phyloP scores from a whole-genome alignment of 139 green algal genomes.

The Monoraphidium neglectum region DNA sequence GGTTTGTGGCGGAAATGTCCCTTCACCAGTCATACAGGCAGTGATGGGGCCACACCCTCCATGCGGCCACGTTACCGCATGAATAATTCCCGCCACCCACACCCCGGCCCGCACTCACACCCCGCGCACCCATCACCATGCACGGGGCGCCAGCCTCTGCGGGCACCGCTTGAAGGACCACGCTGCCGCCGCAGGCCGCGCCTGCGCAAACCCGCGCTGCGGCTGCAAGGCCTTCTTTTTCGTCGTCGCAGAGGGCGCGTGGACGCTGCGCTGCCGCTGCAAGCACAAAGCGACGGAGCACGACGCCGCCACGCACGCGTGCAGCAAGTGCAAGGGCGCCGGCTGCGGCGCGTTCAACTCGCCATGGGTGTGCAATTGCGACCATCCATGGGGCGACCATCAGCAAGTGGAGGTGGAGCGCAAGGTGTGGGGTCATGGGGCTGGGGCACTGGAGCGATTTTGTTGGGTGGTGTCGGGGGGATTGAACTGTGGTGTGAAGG shows the following conservation, averaged over 20 bases:
- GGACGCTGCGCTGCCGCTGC: constrained; percentile 59
- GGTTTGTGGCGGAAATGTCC: too few species aligned
- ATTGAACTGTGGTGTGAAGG: too few species aligned
- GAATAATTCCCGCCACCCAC: too few species aligned
- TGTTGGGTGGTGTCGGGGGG: too few species aligned
- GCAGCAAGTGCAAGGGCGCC: constrained; percentile 55
- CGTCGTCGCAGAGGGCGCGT: constrained; percentile 75
- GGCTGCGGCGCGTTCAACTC: constrained; percentile 56
- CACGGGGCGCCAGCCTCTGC: constrained; percentile 75
- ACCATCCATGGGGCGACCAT: constrained; percentile 70
- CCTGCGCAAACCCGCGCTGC: constrained; percentile 52
- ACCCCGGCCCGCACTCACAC: too few species aligned
- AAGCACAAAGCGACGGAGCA: constrained; percentile 86
- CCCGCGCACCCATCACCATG: too few species aligned
- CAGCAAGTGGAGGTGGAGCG: constrained; percentile 40
- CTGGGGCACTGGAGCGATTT: too few species aligned
- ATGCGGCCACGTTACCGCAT: too few species aligned
- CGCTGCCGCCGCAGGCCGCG: constrained; percentile 19
- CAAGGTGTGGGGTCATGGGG: constrained; percentile 6
- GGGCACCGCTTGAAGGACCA: constrained; percentile 68
- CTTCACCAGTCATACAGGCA: too few species aligned
- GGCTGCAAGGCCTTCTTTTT: constrained; percentile 68
- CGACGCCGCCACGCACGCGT: constrained; percentile 52
- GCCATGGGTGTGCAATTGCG: constrained; percentile 85
- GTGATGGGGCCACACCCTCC: too few species aligned